Base-by-base conservation (phyloP, 331 rosid species). In the Quercus phellos region DNA sequence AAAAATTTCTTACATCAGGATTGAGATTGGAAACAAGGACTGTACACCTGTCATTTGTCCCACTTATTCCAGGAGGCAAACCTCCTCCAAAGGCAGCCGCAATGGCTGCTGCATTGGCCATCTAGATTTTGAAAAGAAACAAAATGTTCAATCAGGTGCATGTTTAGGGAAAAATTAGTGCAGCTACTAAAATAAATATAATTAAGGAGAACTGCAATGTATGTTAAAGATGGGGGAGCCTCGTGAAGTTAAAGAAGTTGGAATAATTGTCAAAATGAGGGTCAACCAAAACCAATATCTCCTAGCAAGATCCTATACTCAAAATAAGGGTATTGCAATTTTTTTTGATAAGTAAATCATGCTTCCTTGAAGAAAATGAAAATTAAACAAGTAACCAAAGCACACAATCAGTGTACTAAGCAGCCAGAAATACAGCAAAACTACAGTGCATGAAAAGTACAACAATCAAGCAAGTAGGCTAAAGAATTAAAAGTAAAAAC, bases 1-100 rank as follows among this genome's bases (percentile, higher is more conserved):
- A 34, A 32, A 55, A 61, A 12, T 54, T 56, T 73, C 97, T 89
- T 88, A 95, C 99, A 81, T 95, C 99, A 18, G 97, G 93, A 85
- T 93, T 82, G 68, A 95, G 90, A 86, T 93, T 93, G 67, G 98
- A 90, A 14, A 91, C 98, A 35, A 95, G 97, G 63, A 95, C 85
- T 17, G 98, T 95, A 85, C 99, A 93, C 88, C 97, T 89, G 70
- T 95, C 99, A 76, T 95, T 95, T 27, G 99, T 91, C 82, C 99
- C 99, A 42, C 94, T 91, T 63, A 95, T 86, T 60, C 98, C 99
- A 73, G 96, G 99, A 73, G 99, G 99, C 86, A 95, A 82, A 82
- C 96, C 94, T 81, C 98, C 99, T 32, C 92, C 99, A 66, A 93
- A 93, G 81, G 98, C 97, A 55, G 98, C 89, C 8, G 97, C 94